phyloP scores from a whole-genome alignment of 805 yeast genomes.

The Jamesozyma lodderae region DNA sequence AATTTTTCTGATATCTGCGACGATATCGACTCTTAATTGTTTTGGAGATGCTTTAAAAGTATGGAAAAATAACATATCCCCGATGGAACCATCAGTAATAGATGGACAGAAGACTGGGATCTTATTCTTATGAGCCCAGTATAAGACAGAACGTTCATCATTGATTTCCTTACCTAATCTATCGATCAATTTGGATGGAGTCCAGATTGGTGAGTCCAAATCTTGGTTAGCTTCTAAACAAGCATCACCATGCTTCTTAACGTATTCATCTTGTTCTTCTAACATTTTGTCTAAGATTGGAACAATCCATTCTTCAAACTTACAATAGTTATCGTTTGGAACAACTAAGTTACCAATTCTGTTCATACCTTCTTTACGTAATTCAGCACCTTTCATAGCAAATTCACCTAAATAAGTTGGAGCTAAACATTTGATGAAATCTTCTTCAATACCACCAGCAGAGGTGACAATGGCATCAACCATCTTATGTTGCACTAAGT shows the following conservation, averaged over 20 bases:
- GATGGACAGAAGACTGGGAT: slow-evolving; percentile 98
- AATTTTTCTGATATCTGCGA: slow-evolving; percentile 83
- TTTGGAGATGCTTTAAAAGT: slow-evolving; percentile 91
- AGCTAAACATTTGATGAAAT: slow-evolving; percentile 89
- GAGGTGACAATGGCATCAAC: slow-evolving; percentile 93
- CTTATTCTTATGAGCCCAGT: slow-evolving; percentile 96
- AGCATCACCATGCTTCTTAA: slow-evolving; percentile 43
- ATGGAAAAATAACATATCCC: slow-evolving; percentile 98
- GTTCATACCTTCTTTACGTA: slow-evolving; percentile 94
- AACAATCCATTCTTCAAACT: slow-evolving; percentile 97
- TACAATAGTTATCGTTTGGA: slow-evolving; percentile 96
- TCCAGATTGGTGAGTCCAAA: slow-evolving; percentile 58
- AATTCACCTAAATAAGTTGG: slow-evolving; percentile 95
- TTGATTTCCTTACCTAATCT: slow-evolving; percentile 92
- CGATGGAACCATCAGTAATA: slow-evolving; percentile 94
- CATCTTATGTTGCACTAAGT: slow-evolving; percentile 84
- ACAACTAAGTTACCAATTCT: slow-evolving; percentile 95
- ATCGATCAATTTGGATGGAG: slow-evolving; percentile 88
- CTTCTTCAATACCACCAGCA: slow-evolving; percentile 98
- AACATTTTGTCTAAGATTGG: slow-evolving; percentile 83
- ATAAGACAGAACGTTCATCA: slow-evolving; percentile 85
- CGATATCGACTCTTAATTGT: slow-evolving; percentile 84
- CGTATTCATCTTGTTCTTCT: slow-evolving; percentile 75
- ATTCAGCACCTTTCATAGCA: slow-evolving; percentile 63
- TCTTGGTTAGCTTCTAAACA: slow-evolving; percentile 44